Base-by-base conservation (phyloP, 2,329 filamentous ascomycete genomes). In the Biscogniauxia mediterranea region DNA sequence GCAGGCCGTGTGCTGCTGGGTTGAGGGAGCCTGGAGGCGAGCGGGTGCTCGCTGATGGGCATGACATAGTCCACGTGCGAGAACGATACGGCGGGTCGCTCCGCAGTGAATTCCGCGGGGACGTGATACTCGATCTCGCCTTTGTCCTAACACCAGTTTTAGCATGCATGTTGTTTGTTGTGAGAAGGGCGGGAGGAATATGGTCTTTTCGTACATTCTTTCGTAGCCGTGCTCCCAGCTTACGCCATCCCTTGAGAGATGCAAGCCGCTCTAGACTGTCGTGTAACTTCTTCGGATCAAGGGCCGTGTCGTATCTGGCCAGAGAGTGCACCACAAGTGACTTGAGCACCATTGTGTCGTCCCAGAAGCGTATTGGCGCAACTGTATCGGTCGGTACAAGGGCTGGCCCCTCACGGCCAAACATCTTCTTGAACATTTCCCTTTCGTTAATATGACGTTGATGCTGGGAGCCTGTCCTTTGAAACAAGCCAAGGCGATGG, bases 41-140 rank as follows among this genome's bases (percentile, higher is more conserved):
- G 20, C 0, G 75, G 70, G 63, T 81, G 76, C 15, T 78, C 70
- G 1, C 61, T 54, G 2, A 77, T 69, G 9, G 60, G 52, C 6
- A 73, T 70, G 26, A 74, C 66, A 61, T 76, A 70, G 19, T 65
- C 55, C 0, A 64, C 67, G 26, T 76, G 75, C 11, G 75, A 70
- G 66, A 71, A 79, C 8, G 67, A 66, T 6, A 79, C 66, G 0
- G 73, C 70, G 1, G 76, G 77, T 2, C 78, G 71, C 1, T 73
- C 65, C 9, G 66, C 58, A 5, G 68, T 73, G 62, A 75, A 80
- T 23, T 67, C 32, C 9, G 62, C 64, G 0, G 79, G 78, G 49
- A 81, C 70, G 56, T 80, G 78, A 58, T 79, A 76, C 62, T 80
- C 78, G 2, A 80, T 70, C 55, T 69, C 69, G 17, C 65, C 69